Evolutionary conservation across 768 basidiomycete species (phyloP).

Genomic region (Mycena capillaripes): DNA sequence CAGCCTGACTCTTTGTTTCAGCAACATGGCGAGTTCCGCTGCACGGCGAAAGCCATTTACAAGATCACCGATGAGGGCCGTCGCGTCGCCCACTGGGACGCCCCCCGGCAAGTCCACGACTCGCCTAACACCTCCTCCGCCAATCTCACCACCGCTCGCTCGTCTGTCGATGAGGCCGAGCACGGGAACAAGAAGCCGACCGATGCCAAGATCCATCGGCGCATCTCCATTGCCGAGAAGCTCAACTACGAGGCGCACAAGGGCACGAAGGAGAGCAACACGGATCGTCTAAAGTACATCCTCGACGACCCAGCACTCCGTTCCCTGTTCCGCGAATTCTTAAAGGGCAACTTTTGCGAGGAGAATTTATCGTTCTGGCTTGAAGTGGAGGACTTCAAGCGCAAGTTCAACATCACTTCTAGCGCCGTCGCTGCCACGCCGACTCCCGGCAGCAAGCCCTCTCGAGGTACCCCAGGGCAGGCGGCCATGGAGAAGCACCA

Average conservation of each 20-base stretch:
- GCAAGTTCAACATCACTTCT: slow-evolving; percentile 95
- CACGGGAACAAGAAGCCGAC: slow-evolving; percentile 52
- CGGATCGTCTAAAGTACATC: slow-evolving; percentile 91
- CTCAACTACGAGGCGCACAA: slow-evolving; percentile 70
- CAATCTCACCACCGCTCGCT: slow-evolving; percentile 71
- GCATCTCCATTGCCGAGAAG: slow-evolving; percentile 84
- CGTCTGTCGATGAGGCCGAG: slow-evolving; percentile 67
- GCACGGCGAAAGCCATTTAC: slow-evolving; percentile 96
- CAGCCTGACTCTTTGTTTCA: slow-evolving; percentile 47
- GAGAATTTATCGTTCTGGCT: slow-evolving; percentile 98
- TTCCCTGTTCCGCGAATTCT: slow-evolving; percentile 93
- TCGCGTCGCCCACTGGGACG: slow-evolving; percentile 88
- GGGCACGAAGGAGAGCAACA: slow-evolving; percentile 87
- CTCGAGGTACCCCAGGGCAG: slow-evolving; percentile 75
- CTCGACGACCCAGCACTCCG: slow-evolving; percentile 93
- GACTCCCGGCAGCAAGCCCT: slow-evolving; percentile 48
- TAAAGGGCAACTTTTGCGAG: slow-evolving; percentile 96
- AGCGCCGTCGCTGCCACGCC: slow-evolving; percentile 80
- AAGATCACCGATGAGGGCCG: slow-evolving; percentile 94
- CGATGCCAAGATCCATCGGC: slow-evolving; percentile 80
- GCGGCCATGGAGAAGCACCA: slow-evolving; percentile 98
- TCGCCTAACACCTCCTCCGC: slow-evolving; percentile 79
- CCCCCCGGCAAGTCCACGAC: slow-evolving; percentile 56
- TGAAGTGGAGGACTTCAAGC: slow-evolving; percentile 97
- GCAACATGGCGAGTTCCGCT: slow-evolving; percentile 97